A percentile compares a stretch with the other conserved stretches of the same genome.
Conservation (phyloP, 352 stramenopile genomes). For the Pythium volutum region DNA sequence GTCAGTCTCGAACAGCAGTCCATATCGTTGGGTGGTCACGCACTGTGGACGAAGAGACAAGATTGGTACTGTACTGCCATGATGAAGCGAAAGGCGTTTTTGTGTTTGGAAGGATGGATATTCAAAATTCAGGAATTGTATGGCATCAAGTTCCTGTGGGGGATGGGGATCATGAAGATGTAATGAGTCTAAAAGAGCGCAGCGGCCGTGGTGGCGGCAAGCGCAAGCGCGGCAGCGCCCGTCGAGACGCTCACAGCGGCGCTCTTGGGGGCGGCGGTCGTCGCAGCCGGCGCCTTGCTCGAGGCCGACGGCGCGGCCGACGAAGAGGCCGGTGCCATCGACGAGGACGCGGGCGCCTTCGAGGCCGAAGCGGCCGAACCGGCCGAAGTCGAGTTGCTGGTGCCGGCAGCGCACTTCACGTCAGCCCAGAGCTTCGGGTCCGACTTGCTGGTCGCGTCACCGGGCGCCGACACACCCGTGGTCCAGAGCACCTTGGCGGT, state of each 20-base stretch:
- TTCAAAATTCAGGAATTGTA: no score
- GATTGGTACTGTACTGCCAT: no score
- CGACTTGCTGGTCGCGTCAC: conserved; percentile 24
- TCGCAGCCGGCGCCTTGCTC: not conserved
- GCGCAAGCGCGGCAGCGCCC: no score
- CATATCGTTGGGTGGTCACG: conserved; percentile 50
- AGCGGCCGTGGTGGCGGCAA: no score
- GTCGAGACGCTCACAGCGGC: no score
- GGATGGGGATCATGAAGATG: no score
- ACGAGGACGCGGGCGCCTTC: not conserved
- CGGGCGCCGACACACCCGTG: conserved; percentile 27
- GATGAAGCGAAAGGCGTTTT: no score
- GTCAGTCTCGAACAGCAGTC: conserved; percentile 23
- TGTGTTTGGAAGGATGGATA: no score
- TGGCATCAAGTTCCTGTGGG: no score
- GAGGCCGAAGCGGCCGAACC: not conserved
- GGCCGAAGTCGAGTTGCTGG: not conserved
- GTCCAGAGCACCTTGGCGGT: conserved; percentile 24
- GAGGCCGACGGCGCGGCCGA: not conserved
- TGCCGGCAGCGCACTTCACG: conserved; percentile 1
- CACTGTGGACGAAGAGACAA: no score
- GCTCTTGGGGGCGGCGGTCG: not conserved
- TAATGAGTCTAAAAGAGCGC: no score
- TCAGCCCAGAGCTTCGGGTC: conserved; percentile 15
- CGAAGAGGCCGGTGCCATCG: not conserved